Base-by-base conservation (phyloP, 2,329 filamentous ascomycete species). In the Penicillium verrucosum region DNA sequence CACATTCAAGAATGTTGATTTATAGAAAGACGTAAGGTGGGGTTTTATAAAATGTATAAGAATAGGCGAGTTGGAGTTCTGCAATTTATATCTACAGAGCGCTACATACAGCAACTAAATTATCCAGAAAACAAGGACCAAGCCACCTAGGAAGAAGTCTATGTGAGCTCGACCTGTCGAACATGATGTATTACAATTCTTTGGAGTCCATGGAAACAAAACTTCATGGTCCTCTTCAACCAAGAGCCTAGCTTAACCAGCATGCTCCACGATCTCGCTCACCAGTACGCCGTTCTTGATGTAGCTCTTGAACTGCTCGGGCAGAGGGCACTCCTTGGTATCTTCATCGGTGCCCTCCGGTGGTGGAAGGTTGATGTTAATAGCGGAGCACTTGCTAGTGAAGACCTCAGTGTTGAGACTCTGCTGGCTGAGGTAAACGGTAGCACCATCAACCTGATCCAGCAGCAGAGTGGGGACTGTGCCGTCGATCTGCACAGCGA, bases 201-300 rank as follows among this genome's bases (percentile, higher is more conserved):
- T 48, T 16, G 10, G 30, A 46, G 23, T 30, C 54, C 21, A 41
- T 30, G 27, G 11, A 45, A 40, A 16, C 6, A 44, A 37, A 14
- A 43, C 10, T 27, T 47, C 18, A 12, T 38, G 25, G 36, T 25
- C 11, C 40, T 37, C 29, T 38, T 41, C 8, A 42, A 29, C 16
- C 16, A 27, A 29, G 27, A 45, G 7, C 3, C 12, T 10, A 16
- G 12, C 47, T 60, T 81, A 97, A 55, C 93, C 92, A 61, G 89
- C 86, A 77, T 97, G 93, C 68, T 94, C 92, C 18, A 99, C 94
- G 73, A 99, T 97, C 82, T 97, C 93, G 70, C 86, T 96, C 29
- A 93, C 83, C 61, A 97, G 72, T 62, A 89, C 85, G 23, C 90
- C 89, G 75, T 91, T 79, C 74, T 87, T 90, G 79, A 84, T 81